Evolutionary conservation across 768 basidiomycete genomes (phyloP), one percentile per base, ranked within the genome.

Genomic region (Kondoa subrosea): DNA sequence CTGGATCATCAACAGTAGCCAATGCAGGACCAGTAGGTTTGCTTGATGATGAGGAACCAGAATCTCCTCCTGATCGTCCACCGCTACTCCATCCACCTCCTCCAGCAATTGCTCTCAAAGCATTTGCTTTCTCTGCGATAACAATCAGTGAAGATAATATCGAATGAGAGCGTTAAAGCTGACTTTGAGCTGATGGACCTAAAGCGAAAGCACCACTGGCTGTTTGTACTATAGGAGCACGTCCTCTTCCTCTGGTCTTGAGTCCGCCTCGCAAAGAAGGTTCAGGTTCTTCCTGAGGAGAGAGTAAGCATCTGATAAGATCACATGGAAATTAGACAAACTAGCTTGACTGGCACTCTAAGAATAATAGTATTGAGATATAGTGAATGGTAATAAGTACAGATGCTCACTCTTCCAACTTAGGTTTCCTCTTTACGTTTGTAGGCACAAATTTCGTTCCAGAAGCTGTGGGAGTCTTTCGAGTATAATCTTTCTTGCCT

Each of bases 1-100:
- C 74, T 34, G 66, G 34, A 12, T 72, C 73, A 65, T 71, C 72
- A 33, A 71, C 68, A 4, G 70, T 70, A 29, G 66, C 59, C 3
- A 57, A 60, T 2, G 50, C 57, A 1, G 66, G 32, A 29, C 56
- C 25, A 29, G 27, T 26, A 8, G 66, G 21, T 33, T 67, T 26
- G 12, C 31, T 57, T 17, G 3, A 8, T 17, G 67, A 17, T 21
- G 40, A 30, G 2, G 31, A 64, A 4, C 4, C 64, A 2, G 67
- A 62, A 1, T 34, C 34, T 26, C 34, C 34, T 50, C 67, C 64
- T 4, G 3, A 32, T 66, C 34, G 63, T 32, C 32, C 17, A 59
- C 63, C 66, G 50, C 26, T 30, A 26, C 31, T 33, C 66, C 68
- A 58, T 29, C 32, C 59, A 21, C 40, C 32, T 25, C 29, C 34